Evolutionary conservation across 306 rosid genomes (phyloP), one percentile per base, ranked within the genome.

Genomic region (Quercus gilva): DNA sequence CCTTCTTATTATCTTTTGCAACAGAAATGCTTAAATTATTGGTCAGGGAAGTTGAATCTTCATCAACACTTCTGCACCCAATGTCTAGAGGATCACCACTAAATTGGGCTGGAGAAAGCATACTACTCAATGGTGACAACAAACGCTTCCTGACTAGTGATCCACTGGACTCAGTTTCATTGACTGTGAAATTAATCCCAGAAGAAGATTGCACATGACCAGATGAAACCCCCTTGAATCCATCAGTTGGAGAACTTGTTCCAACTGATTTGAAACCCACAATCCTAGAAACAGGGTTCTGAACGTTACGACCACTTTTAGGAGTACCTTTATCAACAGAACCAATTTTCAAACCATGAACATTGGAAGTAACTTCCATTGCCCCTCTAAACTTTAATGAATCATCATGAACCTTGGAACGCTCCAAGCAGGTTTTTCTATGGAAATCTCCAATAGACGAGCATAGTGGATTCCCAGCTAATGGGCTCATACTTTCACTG

Each of bases 141-240:
- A 93, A 88, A 20, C 97, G 91, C 86, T 96, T 96, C 90, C 94
- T 90, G 52, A 82, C 97, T 55, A 82, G 73, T n/a, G 97, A 87
- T 58, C 87, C 89, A 76, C 91, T 84, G 61, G 85, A 75, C 74
- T 77, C 86, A 55, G 79, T 49, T 76, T 85, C 90, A 86, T 79
- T 86, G 37, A 83, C 52, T n/a, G 82, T 33, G 33, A 74, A 78
- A 80, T 74, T 78, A 70, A 69, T 75, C 33, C 74, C 69, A 74
- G 83, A 67, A 19, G 87, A 58, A 74, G 93, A 83, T 70, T 56
- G 83, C 74, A 72, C 59, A 78, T 67, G 82, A 79, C 65, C 73
- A 69, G 74, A 85, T 68, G 88, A 63, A 82, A 79, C 77, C 69
- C 75, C 76, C 3, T 74, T 18, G 69, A 65, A 65, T 51, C 83